Evolutionary conservation across 495 filamentous ascomycete genomes (phyloP), one percentile per base, ranked within the genome.

Genomic region (Trichoderma reesei): DNA sequence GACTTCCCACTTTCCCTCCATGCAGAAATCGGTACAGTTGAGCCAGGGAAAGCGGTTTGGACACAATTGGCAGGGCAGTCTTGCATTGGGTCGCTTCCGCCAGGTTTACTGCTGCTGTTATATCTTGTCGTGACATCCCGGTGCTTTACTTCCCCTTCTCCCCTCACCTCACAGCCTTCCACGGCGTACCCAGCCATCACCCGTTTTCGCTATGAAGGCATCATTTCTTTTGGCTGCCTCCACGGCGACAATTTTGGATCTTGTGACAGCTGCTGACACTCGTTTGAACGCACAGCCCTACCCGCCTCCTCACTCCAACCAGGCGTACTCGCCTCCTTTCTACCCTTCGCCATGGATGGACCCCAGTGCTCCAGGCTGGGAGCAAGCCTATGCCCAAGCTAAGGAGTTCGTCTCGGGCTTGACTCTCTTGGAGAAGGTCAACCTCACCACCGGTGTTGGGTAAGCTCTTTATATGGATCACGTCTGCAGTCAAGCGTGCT

Each of bases 401-500:
- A 83, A 83, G 65, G 82, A 78, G 0, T 93, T 96, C 65, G 92
- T 96, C 42, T 87, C 86, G 7, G 84, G 90, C 74, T 76, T 96
- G 72, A 96, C 91, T 0, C 75, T 96, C 64, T 75, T 87, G 11
- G 92, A 96, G 78, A 96, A 96, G 79, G 89, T 96, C 72, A 97
- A 97, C 69, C 69, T 97, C 65, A 96, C 92, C 1, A 96, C 90
- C 10, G 92, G 92, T 72, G 80, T 87, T 66, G 91, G 91, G 80
- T 90, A 70, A 74, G 82, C 75, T 61, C 59, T 60, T 37, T 16
- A 14, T 7, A 3, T 31, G 34, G 1, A 1, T 5, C 13, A 20
- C 26, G 37, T 41, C 11, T 41, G n/a, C 33, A 11, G 18, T 9
- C 1, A 18, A 39, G 39, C 33, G 16, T 14, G 41, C 61, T 63